These are phyloP conservation scores for Trametes coccinea DNA, from an alignment of 768 basidiomycete genomes.

Conservation along the genomic window DNA sequence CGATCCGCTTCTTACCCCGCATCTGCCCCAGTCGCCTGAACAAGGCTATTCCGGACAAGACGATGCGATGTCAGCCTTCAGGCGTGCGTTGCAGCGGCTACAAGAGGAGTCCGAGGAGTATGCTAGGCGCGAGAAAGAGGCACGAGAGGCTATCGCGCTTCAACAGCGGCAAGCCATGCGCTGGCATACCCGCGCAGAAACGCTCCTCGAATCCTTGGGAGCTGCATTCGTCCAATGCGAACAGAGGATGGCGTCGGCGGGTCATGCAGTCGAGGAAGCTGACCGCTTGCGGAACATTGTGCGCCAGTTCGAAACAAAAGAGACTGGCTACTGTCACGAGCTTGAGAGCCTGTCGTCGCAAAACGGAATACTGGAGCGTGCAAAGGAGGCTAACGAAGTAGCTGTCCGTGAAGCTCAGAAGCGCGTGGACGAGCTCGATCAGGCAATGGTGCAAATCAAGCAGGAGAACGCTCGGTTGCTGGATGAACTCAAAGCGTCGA, in stretches of 20 bases:
- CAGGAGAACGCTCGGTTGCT: not conserved
- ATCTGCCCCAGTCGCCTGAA: not conserved
- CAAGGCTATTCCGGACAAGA: conserved; percentile 21
- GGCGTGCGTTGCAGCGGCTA: conserved; percentile 18
- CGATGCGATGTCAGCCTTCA: conserved; percentile 24
- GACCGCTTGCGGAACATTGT: not conserved
- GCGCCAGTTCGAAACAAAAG: not conserved
- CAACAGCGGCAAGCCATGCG: conserved; percentile 32
- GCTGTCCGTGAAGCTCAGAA: not conserved
- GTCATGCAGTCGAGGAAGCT: conserved; percentile 3
- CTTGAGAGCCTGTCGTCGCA: not conserved
- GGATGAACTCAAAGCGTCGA: not conserved
- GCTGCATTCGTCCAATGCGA: conserved; percentile 31
- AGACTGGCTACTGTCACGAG: not conserved
- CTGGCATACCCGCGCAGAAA: conserved; percentile 29
- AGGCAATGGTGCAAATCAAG: not conserved
- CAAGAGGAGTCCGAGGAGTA: conserved; percentile 26
- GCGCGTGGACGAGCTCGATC: conserved; percentile 1
- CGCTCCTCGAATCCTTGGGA: conserved; percentile 33
- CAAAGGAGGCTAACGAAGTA: not conserved
- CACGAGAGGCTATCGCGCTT: conserved; percentile 25
- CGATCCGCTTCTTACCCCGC: not conserved
- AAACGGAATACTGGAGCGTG: conserved; percentile 1
- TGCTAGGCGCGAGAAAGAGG: conserved; percentile 30
- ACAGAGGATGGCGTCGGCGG: conserved; percentile 16